A percentile compares a stretch with the other conserved stretches of the same genome.
Conservation (phyloP, 192 early-diverging fungal genomes). For the Chytriomyces hyalinus region DNA sequence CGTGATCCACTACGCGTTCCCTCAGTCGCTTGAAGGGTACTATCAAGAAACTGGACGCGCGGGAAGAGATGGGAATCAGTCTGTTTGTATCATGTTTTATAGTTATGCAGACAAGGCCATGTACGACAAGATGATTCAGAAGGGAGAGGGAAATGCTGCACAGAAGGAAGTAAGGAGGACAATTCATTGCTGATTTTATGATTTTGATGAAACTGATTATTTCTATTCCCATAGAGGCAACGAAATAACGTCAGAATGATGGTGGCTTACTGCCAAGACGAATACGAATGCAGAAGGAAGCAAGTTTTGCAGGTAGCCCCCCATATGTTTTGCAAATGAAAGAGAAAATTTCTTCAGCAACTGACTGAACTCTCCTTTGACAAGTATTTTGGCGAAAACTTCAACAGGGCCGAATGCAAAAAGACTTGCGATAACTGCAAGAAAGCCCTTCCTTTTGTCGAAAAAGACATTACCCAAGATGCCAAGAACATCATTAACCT, state of each 20-base stretch:
- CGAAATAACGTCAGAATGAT: constrained; percentile 58
- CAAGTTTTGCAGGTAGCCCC: constrained; percentile 70
- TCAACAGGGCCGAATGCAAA: constrained; percentile 67
- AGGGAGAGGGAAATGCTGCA: constrained; percentile 77
- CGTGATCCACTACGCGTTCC: constrained; percentile 91
- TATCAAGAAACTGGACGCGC: constrained; percentile 97
- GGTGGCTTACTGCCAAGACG: constrained; percentile 83
- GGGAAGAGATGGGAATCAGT: constrained; percentile 86
- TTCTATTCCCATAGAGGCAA: constrained; percentile 47
- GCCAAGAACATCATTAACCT: constrained; percentile 57
- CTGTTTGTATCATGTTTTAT: constrained; percentile 87
- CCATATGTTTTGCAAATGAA: background rate
- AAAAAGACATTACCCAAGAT: constrained; percentile 62
- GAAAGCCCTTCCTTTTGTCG: constrained; percentile 31
- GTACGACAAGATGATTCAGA: constrained; percentile 81
- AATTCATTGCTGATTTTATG: constrained; percentile 3
- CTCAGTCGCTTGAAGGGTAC: constrained; percentile 91
- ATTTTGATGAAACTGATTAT: background rate
- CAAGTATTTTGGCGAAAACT: constrained; percentile 87
- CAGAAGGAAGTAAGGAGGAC: constrained; percentile 73
- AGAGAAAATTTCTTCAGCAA: background rate
- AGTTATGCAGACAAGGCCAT: constrained; percentile 73
- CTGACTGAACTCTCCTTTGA: background rate
- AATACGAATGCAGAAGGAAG: constrained; percentile 83
- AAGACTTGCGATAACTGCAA: constrained; percentile 90